Evolutionary conservation across 2,329 filamentous ascomycete species (phyloP).

Genomic region (Blumeriella jaapii): DNA sequence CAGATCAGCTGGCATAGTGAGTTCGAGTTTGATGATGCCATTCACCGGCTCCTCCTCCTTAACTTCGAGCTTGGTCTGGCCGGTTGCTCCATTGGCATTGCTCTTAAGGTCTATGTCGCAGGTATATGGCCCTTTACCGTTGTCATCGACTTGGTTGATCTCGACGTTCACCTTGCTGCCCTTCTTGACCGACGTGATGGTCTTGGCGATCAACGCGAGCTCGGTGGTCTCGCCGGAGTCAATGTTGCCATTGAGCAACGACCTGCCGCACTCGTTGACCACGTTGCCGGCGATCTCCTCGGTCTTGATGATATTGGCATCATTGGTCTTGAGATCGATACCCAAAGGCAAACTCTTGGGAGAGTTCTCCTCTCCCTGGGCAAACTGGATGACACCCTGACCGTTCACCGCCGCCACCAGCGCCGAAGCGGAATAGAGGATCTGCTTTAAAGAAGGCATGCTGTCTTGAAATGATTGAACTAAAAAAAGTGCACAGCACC

Average conservation of each 20-base stretch:
- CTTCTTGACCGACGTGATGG: conserved; percentile 30
- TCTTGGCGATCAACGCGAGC: conserved; percentile 34
- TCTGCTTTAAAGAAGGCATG: conserved; percentile 29
- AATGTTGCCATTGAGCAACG: conserved; percentile 48
- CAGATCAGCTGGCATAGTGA: conserved; percentile 39
- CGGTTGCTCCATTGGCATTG: conserved; percentile 25
- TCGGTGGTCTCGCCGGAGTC: conserved; percentile 46
- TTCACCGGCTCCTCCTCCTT: conserved; percentile 47
- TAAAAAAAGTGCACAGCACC: conserved; percentile 6
- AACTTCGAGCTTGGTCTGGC: conserved; percentile 36
- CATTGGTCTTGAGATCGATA: conserved; percentile 29
- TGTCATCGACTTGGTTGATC: conserved; percentile 41
- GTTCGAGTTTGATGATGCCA: conserved; percentile 45
- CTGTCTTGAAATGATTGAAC: conserved; percentile 15
- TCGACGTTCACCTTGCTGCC: conserved; percentile 2
- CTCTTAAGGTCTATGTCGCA: conserved; percentile 42
- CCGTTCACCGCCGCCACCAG: conserved; percentile 29
- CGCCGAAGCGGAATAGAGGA: conserved; percentile 22
- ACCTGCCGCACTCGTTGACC: conserved; percentile 51
- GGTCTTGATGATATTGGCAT: conserved; percentile 51
- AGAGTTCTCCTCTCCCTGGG: conserved; percentile 48
- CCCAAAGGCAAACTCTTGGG: conserved; percentile 6
- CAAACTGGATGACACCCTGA: conserved; percentile 38
- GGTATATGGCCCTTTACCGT: conserved; percentile 42
- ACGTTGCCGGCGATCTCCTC: conserved; percentile 40